Conservation (phyloP, 306 rosid species). For the Begonia peltatifolia region DNA sequence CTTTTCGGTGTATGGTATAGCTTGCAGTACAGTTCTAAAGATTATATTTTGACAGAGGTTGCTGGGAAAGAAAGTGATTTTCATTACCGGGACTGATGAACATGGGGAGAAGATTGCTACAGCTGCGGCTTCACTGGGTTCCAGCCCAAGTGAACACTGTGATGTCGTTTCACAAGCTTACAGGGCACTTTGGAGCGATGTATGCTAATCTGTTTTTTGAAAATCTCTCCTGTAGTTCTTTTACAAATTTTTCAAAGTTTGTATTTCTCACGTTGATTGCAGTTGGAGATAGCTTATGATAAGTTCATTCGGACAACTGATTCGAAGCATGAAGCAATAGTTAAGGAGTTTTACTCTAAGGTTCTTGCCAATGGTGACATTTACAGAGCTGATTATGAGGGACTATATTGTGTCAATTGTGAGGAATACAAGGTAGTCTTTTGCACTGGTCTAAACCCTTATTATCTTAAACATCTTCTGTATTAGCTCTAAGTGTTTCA, state of each 20-base stretch:
- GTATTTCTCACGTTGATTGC: slow-evolving; percentile 10
- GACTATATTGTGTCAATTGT: slow-evolving; percentile 88
- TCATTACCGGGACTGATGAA: slow-evolving; percentile 88
- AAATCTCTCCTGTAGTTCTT: background rate
- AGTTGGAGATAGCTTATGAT: slow-evolving; percentile 80
- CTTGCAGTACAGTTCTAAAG: background rate
- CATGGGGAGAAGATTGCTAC: slow-evolving; percentile 95
- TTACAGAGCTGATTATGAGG: slow-evolving; percentile 88
- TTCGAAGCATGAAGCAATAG: slow-evolving; percentile 75
- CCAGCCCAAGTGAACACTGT: slow-evolving; percentile 69
- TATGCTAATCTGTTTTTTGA: slow-evolving; percentile 14
- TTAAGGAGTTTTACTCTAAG: slow-evolving; percentile 81
- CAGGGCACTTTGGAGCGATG: slow-evolving; percentile 72
- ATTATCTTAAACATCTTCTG: background rate
- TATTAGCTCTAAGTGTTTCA: too few species aligned
- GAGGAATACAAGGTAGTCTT: slow-evolving; percentile 82
- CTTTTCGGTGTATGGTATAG: background rate
- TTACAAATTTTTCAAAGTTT: background rate
- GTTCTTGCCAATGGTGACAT: slow-evolving; percentile 86
- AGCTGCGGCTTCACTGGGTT: slow-evolving; percentile 65
- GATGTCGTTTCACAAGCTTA: slow-evolving; percentile 59
- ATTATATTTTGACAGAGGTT: slow-evolving; percentile 42
- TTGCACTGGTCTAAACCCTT: background rate
- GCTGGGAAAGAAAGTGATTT: slow-evolving; percentile 60
- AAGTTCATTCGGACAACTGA: slow-evolving; percentile 88